Evolutionary conservation across 1,284 basidiomycete species (phyloP), one percentile per base, ranked within the genome.

Genomic region (Ceratobasidium sp.): DNA sequence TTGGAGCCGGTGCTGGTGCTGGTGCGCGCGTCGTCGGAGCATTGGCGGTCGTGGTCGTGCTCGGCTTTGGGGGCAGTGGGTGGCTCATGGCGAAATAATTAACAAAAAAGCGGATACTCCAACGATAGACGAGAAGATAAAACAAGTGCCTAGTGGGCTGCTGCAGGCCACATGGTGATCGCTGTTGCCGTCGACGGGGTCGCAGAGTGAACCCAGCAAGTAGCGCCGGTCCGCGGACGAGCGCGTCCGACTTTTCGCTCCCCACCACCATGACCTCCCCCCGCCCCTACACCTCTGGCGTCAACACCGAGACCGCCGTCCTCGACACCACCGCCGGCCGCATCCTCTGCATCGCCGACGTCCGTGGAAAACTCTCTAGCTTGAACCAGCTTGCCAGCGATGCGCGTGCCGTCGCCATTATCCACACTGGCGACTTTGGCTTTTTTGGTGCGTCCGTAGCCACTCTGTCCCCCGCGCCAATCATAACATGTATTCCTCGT

Each of bases 341-440:
- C 69, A 94, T 99, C 83, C 92, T 98, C 77, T 99, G 97, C 83
- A 90, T 99, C 76, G 97, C 98, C 69, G 98, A 99, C 86, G 96
- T 99, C 80, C 91, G 96, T 81, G 96, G 96, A 78, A 89, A 92
- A 79, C 88, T 96, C 79, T 95, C 94, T 77, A 90, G 91, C 74
- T 90, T 99, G 83, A 99, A 98, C 85, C 91, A 95, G 83, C 91
- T 98, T 78, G 97, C 97, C 46, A 88, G 92, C 71, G 96, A 98
- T 82, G 91, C 90, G 77, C 92, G 93, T 83, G 96, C 96, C n/a
- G 90, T 93, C 79, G 97, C 96, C 27, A 94, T 99, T 84, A 95
- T 99, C 80, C 97, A 99, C 85, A 98, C 97, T 0, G 98, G 98
- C 77, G 98, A 99, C 88, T 99, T 99, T 92, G 98, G 98, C 78